Percentiles rank a stretch among this genome's conserved stretches.
Evolutionary conservation across 2,329 filamentous ascomycete genomes (phyloP).

Genomic region (Neonectria magnoliae): DNA sequence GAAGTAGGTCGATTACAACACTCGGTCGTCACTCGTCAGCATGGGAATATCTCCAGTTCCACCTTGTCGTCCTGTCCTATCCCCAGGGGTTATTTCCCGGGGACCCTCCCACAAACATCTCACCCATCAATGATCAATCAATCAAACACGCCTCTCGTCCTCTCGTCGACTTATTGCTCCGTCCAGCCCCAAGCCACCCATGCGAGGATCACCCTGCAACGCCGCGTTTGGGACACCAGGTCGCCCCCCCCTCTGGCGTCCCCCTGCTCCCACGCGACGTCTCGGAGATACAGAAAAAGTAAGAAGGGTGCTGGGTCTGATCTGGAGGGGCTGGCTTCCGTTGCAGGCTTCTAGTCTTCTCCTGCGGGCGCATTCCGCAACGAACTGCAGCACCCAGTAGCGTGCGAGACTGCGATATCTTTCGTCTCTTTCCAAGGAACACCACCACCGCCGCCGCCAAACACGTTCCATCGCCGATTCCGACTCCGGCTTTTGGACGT

Average conservation of each 20-base stretch:
- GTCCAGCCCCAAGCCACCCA: slow-evolving; percentile 1
- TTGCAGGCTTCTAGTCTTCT: neutral
- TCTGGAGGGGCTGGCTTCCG: neutral
- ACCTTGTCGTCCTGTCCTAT: neutral
- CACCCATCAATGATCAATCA: too few relatives aligned
- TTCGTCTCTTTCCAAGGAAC: neutral
- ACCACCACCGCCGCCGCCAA: neutral
- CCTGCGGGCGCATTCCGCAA: neutral
- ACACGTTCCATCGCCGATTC: neutral
- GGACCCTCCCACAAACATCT: too few relatives aligned
- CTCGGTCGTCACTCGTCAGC: neutral
- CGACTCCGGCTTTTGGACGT: neutral
- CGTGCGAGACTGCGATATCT: neutral
- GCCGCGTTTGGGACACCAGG: slow-evolving; percentile 1
- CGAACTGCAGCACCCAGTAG: neutral
- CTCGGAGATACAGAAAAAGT: neutral
- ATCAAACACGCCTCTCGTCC: too few relatives aligned
- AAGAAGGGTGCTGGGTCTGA: neutral
- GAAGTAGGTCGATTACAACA: neutral
- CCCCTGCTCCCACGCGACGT: neutral
- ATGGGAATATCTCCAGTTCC: neutral
- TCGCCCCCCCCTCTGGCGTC: neutral
- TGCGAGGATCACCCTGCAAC: slow-evolving; percentile 14
- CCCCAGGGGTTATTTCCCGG: too few relatives aligned
- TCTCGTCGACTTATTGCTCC: neutral